These are phyloP conservation scores for Globisporangium paroecandrum DNA, from an alignment of 352 stramenopile genomes.

Conservation along the genomic window DNA sequence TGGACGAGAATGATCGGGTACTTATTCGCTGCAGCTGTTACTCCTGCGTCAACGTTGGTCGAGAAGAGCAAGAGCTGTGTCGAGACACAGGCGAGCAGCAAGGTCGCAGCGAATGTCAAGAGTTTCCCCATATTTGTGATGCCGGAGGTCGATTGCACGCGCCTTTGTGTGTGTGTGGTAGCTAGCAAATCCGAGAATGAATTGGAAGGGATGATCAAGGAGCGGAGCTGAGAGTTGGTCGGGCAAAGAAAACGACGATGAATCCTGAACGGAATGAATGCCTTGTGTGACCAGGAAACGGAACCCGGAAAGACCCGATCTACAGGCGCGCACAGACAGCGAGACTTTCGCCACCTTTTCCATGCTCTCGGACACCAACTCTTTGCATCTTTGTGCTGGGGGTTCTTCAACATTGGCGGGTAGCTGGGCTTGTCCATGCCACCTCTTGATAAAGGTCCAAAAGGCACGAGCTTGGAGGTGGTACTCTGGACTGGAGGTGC, in stretches of 20 bases:
- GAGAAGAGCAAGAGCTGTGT: conserved; percentile 7
- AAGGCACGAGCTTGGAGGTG: not conserved
- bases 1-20: conserved; percentile 41
- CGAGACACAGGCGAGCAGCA: not conserved
- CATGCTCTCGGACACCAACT: not conserved
- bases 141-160: not conserved
- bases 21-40: conserved; percentile 1
- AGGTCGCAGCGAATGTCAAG: not conserved
- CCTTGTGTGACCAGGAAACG: not conserved
- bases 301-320: not conserved
- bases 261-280: not conserved
- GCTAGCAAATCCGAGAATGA: conserved; percentile 1
- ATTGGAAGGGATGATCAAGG: not conserved
- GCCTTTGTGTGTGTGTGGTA: not conserved
- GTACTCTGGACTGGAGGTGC: not conserved
- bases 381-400: not conserved
- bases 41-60: not conserved
- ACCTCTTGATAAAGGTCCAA: not conserved
- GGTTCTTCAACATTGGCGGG: not conserved
- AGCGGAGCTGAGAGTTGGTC: not conserved
- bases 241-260: not conserved
- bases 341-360: not conserved
- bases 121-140: not conserved
- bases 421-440: not conserved
- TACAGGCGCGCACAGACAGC: not conserved